Base-by-base conservation (phyloP, 371 early-diverging fungal genomes). In the Modicella reniformis region DNA sequence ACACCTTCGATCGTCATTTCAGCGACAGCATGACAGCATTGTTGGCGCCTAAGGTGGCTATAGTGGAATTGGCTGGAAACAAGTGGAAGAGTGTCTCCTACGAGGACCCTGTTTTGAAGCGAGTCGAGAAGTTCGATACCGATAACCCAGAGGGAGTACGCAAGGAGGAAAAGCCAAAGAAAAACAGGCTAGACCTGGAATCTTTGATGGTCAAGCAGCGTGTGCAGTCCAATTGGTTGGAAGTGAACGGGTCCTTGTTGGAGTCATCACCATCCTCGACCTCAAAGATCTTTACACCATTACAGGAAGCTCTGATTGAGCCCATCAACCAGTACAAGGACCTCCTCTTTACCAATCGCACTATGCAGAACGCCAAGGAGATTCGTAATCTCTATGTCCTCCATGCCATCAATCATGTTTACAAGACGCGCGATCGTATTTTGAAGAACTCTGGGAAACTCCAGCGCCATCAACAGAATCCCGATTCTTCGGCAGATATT, bases 331-430 rank as follows among this genome's bases (percentile, higher is more conserved):
- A 86, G 44, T 96, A 96, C 70, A 81, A 82, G 28, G 97, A 97
- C 76, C 75, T 96, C 4, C 80, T 92, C 15, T 94, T 83, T 65
- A 84, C 92, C 37, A 88, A 89, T 60, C 84, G 93, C 40, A 82
- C 82, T 1, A 77, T 86, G 55, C 73, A 85, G 13, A 91, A 89
- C 59, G 85, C 90, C 7, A 82, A 84, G 47, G 91, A 91, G 65
- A 82, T 96, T 7, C 87, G 93, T 51, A 87, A 87, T 12, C 65
- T 88, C 1, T 94, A 95, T 70, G 83, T 83, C 19, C 83, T 97
- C 33, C 98, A 98, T 71, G 92, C 91, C 1, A 70, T 96, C 67
- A 97, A 97, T 79, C 98, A 98, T 66, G 87, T 97, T 17, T 83
- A 86, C 72, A 95, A 94, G 90, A 89, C 91, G 2, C 80, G 93